These are phyloP conservation scores for Chlamydomonas sp. DNA, from an alignment of 139 green algal genomes.

Conservation along the genomic window DNA sequence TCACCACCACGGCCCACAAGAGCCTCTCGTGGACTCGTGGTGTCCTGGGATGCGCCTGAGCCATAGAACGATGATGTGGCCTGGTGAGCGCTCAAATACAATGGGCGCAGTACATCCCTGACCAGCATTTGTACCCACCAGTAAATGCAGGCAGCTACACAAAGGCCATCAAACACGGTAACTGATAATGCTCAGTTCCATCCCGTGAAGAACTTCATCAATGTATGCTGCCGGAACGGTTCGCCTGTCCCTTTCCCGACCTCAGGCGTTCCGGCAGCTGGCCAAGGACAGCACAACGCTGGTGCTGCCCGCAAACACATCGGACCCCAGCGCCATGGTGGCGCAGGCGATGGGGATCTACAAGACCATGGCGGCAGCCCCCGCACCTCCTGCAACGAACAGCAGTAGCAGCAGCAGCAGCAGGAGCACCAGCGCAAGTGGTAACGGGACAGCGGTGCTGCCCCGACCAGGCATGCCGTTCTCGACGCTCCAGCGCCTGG, in stretches of 20 bases:
- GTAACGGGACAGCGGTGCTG: no score
- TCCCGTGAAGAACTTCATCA: not conserved
- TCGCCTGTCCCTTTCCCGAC: not conserved
- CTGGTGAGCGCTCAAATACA: no score
- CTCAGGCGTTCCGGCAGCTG: conserved; percentile 84
- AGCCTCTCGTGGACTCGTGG: no score
- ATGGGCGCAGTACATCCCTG: no score
- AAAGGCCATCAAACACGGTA: not conserved
- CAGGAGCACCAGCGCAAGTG: conserved; percentile 11
- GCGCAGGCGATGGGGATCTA: conserved; percentile 67
- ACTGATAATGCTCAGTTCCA: not conserved
- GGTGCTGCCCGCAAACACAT: conserved; percentile 80
- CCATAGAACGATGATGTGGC: no score
- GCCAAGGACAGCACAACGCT: conserved; percentile 92
- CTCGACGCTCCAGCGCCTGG: not conserved
- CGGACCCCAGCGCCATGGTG: conserved; percentile 88
- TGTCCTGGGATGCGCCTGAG: no score
- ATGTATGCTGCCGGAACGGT: not conserved
- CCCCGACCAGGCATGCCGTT: conserved; percentile 9
- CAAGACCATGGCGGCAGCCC: not conserved
- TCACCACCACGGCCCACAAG: no score
- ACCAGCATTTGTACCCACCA: no score
- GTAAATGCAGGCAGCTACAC: no score
- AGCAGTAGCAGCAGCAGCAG: conserved; percentile 11
- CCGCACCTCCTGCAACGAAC: not conserved